phyloP scores from a whole-genome alignment of 495 filamentous ascomycete genomes.

The Trichoderma orchidacearum region DNA sequence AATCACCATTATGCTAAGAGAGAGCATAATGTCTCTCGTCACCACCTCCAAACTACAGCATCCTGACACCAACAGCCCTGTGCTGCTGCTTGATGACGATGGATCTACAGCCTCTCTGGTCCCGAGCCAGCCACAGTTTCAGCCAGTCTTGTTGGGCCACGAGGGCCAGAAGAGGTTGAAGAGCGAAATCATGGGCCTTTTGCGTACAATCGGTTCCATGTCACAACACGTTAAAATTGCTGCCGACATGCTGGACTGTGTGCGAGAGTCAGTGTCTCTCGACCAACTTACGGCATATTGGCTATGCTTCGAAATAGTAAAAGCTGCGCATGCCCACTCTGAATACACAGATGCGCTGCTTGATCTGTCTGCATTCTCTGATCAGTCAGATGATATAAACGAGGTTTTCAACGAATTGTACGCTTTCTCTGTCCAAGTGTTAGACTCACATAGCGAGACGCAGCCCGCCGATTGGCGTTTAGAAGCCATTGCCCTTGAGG shows the following conservation, averaged over 20 bases:
- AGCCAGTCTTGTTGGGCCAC: constrained; percentile 47
- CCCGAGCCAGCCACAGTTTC: constrained; percentile 24
- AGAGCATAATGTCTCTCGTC: constrained; percentile 38
- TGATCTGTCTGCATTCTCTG: constrained; percentile 25
- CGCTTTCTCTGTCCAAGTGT: constrained; percentile 51
- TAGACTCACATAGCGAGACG: constrained; percentile 39
- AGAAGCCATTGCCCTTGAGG: constrained; percentile 60
- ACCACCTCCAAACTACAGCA: constrained; percentile 17
- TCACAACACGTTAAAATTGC: constrained; percentile 33
- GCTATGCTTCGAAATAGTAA: constrained; percentile 63
- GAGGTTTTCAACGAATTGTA: constrained; percentile 67
- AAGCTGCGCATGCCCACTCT: constrained; percentile 31
- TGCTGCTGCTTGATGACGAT: neutral
- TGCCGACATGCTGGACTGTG: constrained; percentile 41
- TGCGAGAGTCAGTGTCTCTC: constrained; percentile 39
- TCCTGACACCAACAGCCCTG: neutral
- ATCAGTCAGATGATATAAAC: constrained; percentile 27
- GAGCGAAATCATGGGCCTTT: constrained; percentile 28
- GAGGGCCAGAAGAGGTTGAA: constrained; percentile 53
- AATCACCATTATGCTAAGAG: constrained; percentile 47
- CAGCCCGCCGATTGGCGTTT: constrained; percentile 51
- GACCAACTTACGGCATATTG: constrained; percentile 62
- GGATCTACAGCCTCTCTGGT: neutral
- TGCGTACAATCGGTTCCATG: constrained; percentile 30
- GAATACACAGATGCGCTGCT: constrained; percentile 55